Evolutionary conservation across 1,284 basidiomycete species (phyloP).

Genomic region (Ceratobasidium sp.): DNA sequence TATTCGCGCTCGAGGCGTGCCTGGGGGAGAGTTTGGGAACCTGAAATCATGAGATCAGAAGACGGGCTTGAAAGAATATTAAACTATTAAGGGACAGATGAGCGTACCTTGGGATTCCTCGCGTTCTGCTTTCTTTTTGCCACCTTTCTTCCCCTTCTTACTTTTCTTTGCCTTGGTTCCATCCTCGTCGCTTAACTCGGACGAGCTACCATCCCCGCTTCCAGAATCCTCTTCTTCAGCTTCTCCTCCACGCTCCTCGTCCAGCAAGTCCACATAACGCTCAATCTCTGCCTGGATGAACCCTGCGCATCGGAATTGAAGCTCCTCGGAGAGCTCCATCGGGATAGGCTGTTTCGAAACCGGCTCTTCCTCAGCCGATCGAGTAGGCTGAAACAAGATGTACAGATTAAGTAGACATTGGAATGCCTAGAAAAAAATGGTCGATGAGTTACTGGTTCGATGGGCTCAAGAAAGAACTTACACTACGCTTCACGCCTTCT

Average conservation of each 20-base stretch:
- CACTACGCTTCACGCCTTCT: slow-evolving; percentile 83
- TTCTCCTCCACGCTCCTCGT: slow-evolving; percentile 53
- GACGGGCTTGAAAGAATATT: background rate
- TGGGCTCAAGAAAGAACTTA: slow-evolving; percentile 58
- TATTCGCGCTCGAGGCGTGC: slow-evolving; percentile 80
- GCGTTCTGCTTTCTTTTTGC: slow-evolving; percentile 48
- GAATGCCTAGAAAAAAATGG: slow-evolving; percentile 77
- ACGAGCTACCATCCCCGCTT: slow-evolving; percentile 52
- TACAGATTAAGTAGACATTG: slow-evolving; percentile 85
- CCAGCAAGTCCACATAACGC: slow-evolving; percentile 76
- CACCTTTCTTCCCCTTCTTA: slow-evolving; percentile 55
- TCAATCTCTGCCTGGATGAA: slow-evolving; percentile 92
- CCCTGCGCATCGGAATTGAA: slow-evolving; percentile 87
- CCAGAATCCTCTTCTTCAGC: slow-evolving; percentile 52
- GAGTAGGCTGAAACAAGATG: slow-evolving; percentile 76
- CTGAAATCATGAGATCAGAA: slow-evolving; percentile 31
- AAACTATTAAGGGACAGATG: background rate
- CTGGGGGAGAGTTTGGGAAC: slow-evolving; percentile 30
- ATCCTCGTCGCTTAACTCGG: slow-evolving; percentile 50
- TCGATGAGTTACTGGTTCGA: slow-evolving; percentile 42
- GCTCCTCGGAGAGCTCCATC: slow-evolving; percentile 74
- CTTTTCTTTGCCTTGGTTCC: slow-evolving; percentile 57
- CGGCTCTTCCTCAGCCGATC: slow-evolving; percentile 61
- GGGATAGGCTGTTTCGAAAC: slow-evolving; percentile 68
- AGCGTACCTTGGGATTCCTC: slow-evolving; percentile 48